Conservation (phyloP, 257 asterid species). For the Nicotiana obtusifolia region DNA sequence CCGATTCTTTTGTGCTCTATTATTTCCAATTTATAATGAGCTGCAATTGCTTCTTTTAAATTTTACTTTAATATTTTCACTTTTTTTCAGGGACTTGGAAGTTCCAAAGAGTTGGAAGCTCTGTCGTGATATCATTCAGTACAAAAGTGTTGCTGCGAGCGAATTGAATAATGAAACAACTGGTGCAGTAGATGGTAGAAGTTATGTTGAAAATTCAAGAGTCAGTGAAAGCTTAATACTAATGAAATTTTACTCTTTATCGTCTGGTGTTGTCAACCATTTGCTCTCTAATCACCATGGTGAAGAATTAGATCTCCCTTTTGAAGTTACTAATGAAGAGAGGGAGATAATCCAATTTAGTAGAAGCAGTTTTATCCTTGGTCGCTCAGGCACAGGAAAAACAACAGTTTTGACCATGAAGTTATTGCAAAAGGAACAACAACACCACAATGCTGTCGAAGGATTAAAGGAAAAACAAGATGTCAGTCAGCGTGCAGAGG, state of each 20-base stretch:
- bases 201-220: conserved; percentile 45
- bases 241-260: conserved; percentile 60
- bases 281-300: conserved; percentile 44
- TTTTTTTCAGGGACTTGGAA: conserved; percentile 39
- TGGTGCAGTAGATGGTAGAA: conserved; percentile 22
- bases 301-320: conserved; percentile 47
- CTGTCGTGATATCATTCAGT: conserved; percentile 27
- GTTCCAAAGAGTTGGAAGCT: conserved; percentile 52
- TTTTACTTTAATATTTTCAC: background rate
- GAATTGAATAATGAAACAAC: conserved; percentile 11
- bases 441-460: conserved; percentile 28
- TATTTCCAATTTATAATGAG: background rate
- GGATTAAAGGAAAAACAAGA: conserved; percentile 10
- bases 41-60: background rate
- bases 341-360: conserved; percentile 40
- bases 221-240: conserved; percentile 61
- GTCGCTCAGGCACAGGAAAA: conserved; percentile 76
- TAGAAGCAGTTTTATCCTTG: conserved; percentile 52
- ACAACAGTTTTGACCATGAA: conserved; percentile 63
- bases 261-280: conserved; percentile 41
- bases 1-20: background rate
- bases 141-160: conserved; percentile 19
- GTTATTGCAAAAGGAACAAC: conserved; percentile 44
- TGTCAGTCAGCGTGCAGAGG: background rate
- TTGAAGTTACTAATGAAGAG: conserved; percentile 70